Conservation (phyloP, 83 land plant genomes). For the Picea mariana region DNA sequence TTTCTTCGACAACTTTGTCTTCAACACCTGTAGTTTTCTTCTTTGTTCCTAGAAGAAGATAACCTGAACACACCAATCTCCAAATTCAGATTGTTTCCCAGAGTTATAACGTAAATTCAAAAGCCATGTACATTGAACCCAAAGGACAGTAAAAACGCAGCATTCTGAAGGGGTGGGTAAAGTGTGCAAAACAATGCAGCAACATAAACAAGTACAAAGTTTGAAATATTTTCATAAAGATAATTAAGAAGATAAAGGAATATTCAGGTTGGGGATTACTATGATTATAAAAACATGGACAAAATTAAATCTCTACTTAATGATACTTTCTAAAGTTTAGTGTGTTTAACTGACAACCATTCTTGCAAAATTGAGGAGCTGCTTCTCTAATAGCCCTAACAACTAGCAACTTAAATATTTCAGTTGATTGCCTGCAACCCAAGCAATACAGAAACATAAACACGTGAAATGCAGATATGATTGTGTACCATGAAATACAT, state of each 20-base stretch:
- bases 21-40: slow-evolving; percentile 26
- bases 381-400: not conserved
- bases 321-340: not conserved
- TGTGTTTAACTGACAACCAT: not conserved
- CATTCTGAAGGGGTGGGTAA: not conserved
- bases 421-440: too few relatives aligned
- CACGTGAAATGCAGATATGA: not conserved
- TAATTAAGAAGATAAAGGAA: too few relatives aligned
- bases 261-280: too few relatives aligned
- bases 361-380: not conserved
- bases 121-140: too few relatives aligned
- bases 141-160: not conserved
- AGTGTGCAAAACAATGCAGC: too few relatives aligned
- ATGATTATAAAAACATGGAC: too few relatives aligned
- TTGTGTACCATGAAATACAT: too few relatives aligned
- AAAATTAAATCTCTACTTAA: not conserved
- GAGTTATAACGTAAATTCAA: not conserved
- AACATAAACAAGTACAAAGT: too few relatives aligned
- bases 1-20: slow-evolving; percentile 23
- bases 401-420: not conserved
- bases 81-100: not conserved
- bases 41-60: slow-evolving; percentile 34
- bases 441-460: not conserved
- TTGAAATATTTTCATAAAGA: too few relatives aligned
- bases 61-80: slow-evolving; percentile 26